Evolutionary conservation across 1,284 basidiomycete genomes (phyloP).

Genomic region (Anthracocystis walkeri): DNA sequence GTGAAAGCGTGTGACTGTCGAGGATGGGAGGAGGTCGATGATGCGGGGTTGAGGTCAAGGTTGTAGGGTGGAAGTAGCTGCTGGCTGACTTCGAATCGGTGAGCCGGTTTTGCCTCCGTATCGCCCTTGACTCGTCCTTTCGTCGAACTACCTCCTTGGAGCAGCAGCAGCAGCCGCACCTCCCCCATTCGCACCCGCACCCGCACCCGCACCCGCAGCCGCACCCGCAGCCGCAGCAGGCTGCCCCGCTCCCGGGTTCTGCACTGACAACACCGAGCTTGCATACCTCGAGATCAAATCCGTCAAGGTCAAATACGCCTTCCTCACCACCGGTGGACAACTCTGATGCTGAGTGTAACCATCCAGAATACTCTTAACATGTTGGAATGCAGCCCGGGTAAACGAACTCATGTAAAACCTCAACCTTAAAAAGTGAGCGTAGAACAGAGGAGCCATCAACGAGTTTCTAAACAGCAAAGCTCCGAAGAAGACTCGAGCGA

Average conservation of each 20-base stretch:
- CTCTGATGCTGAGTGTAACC: constrained; percentile 56
- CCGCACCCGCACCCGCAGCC: constrained; percentile 13
- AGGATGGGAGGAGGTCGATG: too few relatives aligned
- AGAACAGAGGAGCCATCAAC: constrained; percentile 65
- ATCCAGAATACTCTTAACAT: constrained; percentile 62
- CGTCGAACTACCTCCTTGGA: constrained; percentile 15
- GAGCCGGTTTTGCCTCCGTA: too few relatives aligned
- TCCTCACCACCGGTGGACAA: constrained; percentile 64
- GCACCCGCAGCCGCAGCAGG: constrained; percentile 8
- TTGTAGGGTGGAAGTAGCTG: too few relatives aligned
- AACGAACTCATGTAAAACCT: constrained; percentile 69
- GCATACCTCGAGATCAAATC: constrained; percentile 66
- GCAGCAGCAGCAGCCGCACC: constrained; percentile 13
- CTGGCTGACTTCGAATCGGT: too few relatives aligned
- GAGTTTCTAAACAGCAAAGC: constrained; percentile 67
- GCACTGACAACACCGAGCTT: constrained; percentile 63
- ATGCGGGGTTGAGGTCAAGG: too few relatives aligned
- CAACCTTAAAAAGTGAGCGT: constrained; percentile 66
- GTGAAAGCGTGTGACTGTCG: too few relatives aligned
- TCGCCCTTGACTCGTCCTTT: background rate
- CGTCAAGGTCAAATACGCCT: constrained; percentile 63
- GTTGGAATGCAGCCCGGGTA: constrained; percentile 66
- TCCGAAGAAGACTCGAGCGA: constrained; percentile 66
- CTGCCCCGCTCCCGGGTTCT: constrained; percentile 25
- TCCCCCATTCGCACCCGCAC: constrained; percentile 6